Base-by-base conservation (phyloP, 176 grass and related monocot species). In the Poa pratensis region DNA sequence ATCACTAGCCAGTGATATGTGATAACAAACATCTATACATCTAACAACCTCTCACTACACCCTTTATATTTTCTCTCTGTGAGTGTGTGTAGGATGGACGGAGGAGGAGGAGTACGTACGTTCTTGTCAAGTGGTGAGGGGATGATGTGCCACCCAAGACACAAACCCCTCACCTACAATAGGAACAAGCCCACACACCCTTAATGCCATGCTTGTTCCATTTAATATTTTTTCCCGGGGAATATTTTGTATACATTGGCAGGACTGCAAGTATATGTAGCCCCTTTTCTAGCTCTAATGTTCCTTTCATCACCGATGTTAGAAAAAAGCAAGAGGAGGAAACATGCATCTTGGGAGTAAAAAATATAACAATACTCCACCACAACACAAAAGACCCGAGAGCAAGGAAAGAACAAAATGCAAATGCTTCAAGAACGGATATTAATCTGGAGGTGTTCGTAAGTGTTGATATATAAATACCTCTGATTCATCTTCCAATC, bases 401-500 rank as follows among this genome's bases (percentile, higher is more conserved):
- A 12, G 0, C 4, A 70, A 3, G 61, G 9, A 34, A 55, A 61
- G 39, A 42, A 61, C 61, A 84, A 27, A 22, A 85, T 26, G 42
- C 53, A 78, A 73, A 83, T 66, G 26, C 50, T 69, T 80, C 37
- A 69, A 80, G 42, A 55, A 84, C 67, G 24, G 43, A 64, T 19
- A 17, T 53, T 28, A 50, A 28, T 27, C 66, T 23, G 37, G 15
- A 17, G 12, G 9, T 58, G 49, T 51, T 16, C 3, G 48, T 50
- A 5, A 4, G 16, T 54, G 64, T 7, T 27, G 40, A 53, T 34
- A 20, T 37, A 43, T 45, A 79, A 46, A 46, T 92, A 98, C 96
- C 96, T 98, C 81, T 53, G 89, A 92, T 94, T 95, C 96, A 62
- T 95, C 84, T 74, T 90, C 78, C 54, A 95, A 30, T 60, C 91